Base-by-base conservation (phyloP, 2,329 filamentous ascomycete species). In the Xylaria polymorpha region DNA sequence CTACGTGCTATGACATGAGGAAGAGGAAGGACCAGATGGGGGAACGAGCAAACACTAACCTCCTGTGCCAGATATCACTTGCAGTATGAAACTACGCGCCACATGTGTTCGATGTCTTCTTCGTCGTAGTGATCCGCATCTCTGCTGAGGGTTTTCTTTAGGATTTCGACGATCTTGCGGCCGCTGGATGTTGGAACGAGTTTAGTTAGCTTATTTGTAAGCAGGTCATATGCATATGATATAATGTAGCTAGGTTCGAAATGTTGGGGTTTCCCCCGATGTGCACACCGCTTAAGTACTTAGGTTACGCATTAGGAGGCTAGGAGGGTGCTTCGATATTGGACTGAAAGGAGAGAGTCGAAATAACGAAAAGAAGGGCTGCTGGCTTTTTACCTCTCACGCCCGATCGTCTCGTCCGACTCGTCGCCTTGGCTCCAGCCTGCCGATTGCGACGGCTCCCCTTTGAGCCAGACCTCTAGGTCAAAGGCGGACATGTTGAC, bases 1-100 rank as follows among this genome's bases (percentile, higher is more conserved):
- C 35, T 37, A 4, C 4, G 25, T 29, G n/a, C n/a, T n/a, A n/a
- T n/a, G n/a, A n/a, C n/a, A n/a, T n/a, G n/a, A n/a, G n/a, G n/a
- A n/a, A n/a, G n/a, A n/a, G n/a, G n/a, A n/a, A n/a, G n/a, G n/a
- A n/a, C n/a, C n/a, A n/a, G n/a, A n/a, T n/a, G n/a, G n/a, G n/a
- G n/a, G n/a, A n/a, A n/a, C n/a, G n/a, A n/a, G n/a, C n/a, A n/a
- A n/a, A n/a, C n/a, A n/a, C n/a, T n/a, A 20, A 55, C 32, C 18
- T 55, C 18, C 51, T 55, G 51, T 14, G 51, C 51, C 32, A 37
- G 5, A 18, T 55, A 22, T 55, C 51, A n/a, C 51, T 55, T 55
- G 51, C 18, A 37, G n/a, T 55, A 55, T 2, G 51, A 12, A 12
- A 55, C 51, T 20, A 55, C 32, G 10, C 51, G 32, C 12, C 51